Conservation (phyloP, 176 grass and related monocot species). For the Carex myosuroides region DNA sequence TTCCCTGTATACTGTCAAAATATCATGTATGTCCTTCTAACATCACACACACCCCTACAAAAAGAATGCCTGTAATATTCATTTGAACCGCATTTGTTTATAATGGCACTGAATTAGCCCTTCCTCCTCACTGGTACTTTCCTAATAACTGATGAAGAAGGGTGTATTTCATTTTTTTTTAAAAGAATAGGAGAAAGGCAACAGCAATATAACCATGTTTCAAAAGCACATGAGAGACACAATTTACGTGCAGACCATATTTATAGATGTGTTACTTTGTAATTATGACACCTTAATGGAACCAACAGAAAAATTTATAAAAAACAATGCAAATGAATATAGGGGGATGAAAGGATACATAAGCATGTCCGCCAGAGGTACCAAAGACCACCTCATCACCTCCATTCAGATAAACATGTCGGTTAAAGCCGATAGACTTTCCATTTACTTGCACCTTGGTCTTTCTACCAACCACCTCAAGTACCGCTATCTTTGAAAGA, state of each 20-base stretch:
- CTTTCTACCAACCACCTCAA: slow-evolving; percentile 88
- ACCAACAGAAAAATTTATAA: slow-evolving; percentile 13
- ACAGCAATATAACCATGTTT: neutral
- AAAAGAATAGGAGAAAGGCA: neutral
- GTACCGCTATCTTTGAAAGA: slow-evolving; percentile 29
- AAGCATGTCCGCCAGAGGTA: slow-evolving; percentile 73
- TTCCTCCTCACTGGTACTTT: neutral
- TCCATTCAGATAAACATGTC: slow-evolving; percentile 60
- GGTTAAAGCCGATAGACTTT: slow-evolving; percentile 36
- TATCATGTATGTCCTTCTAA: neutral
- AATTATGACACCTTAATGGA: neutral
- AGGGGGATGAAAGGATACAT: slow-evolving; percentile 62
- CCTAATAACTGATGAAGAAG: neutral
- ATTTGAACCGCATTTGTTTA: neutral
- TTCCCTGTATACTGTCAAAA: neutral
- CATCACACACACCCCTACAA: neutral
- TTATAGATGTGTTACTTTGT: neutral
- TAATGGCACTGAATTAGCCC: neutral
- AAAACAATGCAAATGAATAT: slow-evolving; percentile 13
- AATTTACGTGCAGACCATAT: neutral
- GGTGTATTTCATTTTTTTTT: neutral
- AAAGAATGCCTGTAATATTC: neutral
- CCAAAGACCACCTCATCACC: slow-evolving; percentile 89
- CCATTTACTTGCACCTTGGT: slow-evolving; percentile 73
- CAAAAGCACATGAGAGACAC: neutral